Conservation (phyloP, 495 filamentous ascomycete genomes). For the Penicillium cinerascens region DNA sequence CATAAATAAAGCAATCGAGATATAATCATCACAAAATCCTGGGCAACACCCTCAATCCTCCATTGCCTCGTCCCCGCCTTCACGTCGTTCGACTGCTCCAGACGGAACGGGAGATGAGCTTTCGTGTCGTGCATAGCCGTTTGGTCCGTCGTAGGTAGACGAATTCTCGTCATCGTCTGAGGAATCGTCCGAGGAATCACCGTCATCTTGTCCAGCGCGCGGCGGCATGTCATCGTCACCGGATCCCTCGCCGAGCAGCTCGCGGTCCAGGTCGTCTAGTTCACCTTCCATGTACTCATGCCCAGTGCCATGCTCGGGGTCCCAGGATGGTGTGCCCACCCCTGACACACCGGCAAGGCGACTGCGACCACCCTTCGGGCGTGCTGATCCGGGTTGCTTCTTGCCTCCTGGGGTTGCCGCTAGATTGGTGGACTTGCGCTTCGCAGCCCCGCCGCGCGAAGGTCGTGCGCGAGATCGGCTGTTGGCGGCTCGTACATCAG, state of each 20-base stretch:
- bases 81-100: constrained; percentile 15
- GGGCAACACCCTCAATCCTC: constrained; percentile 24
- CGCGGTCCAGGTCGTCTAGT: constrained; percentile 51
- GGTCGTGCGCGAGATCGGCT: constrained; percentile 22
- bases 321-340: constrained; percentile 21
- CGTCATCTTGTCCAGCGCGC: constrained; percentile 22
- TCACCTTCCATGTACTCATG: constrained; percentile 40
- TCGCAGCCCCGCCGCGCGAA: constrained; percentile 18
- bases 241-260: constrained; percentile 47
- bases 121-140: constrained; percentile 39
- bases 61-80: constrained; percentile 33
- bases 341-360: constrained; percentile 17
- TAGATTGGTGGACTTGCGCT: constrained; percentile 36
- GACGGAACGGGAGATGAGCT: constrained; percentile 31
- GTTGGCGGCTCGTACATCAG: constrained; percentile 20
- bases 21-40: constrained; percentile 1
- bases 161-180: constrained; percentile 42
- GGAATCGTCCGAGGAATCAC: constrained; percentile 30
- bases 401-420: constrained; percentile 24
- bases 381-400: constrained; percentile 23
- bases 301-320: constrained; percentile 20
- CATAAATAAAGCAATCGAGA: not conserved
- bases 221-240: constrained; percentile 38
- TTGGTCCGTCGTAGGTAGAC: constrained; percentile 38
- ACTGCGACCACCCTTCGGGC: constrained; percentile 31